Evolutionary conservation across 2,329 filamentous ascomycete species (phyloP).

Genomic region (Diaporthe ilicicola): DNA sequence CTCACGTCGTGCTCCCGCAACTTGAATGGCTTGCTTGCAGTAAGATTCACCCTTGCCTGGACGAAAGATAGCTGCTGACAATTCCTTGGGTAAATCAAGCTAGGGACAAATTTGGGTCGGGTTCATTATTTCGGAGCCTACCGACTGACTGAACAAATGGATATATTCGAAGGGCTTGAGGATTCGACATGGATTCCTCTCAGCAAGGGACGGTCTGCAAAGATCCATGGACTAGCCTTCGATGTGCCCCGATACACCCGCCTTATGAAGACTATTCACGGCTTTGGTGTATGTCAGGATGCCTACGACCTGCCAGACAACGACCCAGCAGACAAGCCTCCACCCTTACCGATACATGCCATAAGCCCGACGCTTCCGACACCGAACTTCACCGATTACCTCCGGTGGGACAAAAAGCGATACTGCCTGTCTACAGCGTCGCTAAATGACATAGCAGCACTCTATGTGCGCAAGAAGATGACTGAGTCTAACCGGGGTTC

Average conservation of each 20-base stretch:
- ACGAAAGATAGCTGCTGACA: too few species aligned
- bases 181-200: conserved; percentile 2
- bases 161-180: background rate
- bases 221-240: background rate
- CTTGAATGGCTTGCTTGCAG: background rate
- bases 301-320: background rate
- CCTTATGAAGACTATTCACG: too few species aligned
- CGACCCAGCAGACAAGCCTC: background rate
- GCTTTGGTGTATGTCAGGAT: background rate
- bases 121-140: background rate
- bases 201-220: background rate
- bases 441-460: background rate
- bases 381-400: background rate
- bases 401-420: background rate
- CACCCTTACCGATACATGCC: background rate
- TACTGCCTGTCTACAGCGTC: background rate
- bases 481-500: too few species aligned
- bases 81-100: background rate
- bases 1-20: background rate
- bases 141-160: background rate
- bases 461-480: background rate
- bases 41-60: too few species aligned
- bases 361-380: background rate
- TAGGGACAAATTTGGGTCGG: background rate
- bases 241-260: background rate